Percentiles rank a stretch among this genome's conserved stretches.
Evolutionary conservation across 2,329 filamentous ascomycete genomes (phyloP).

Genomic region (Fusarium veterinarium): DNA sequence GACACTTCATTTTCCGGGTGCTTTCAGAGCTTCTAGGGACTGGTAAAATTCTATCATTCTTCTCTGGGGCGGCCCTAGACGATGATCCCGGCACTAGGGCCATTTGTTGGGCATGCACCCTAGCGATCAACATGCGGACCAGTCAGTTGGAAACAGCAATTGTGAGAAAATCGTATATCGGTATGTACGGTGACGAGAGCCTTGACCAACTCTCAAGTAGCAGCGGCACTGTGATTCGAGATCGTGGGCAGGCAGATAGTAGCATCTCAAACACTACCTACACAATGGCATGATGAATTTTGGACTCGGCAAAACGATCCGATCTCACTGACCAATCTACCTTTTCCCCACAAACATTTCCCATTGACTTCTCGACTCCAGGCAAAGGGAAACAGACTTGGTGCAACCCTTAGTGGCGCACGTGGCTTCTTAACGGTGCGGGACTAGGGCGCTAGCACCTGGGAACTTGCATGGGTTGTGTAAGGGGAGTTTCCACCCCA

Average conservation of each 20-base stretch:
- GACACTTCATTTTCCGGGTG: conserved; percentile 26
- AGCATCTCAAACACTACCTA: conserved; percentile 3
- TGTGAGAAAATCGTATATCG: conserved; percentile 10
- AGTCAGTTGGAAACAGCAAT: conserved; percentile 33
- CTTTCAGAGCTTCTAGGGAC: conserved; percentile 10
- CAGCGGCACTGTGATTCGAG: conserved; percentile 26
- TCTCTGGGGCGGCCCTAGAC: conserved; percentile 18
- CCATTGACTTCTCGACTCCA: conserved; percentile 18
- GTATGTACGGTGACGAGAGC: conserved; percentile 28
- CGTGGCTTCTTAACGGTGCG: conserved; percentile 48
- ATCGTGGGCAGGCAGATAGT: conserved; percentile 5
- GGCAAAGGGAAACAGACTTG: conserved; percentile 21
- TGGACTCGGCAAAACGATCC: conserved; percentile 35
- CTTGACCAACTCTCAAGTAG: conserved; percentile 17
- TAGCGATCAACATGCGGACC: conserved; percentile 34
- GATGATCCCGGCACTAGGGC: conserved; percentile 35
- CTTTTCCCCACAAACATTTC: conserved; percentile 39
- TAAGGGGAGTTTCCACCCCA: conserved; percentile 19
- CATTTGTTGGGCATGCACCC: conserved; percentile 31
- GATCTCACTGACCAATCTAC: conserved; percentile 41
- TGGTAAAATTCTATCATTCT: conserved; percentile 4
- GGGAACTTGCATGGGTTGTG: conserved; percentile 36
- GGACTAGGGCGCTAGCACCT: conserved; percentile 41
- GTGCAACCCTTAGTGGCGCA: conserved; percentile 43
- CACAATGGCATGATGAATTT: conserved; percentile 27